Evolutionary conservation across 2,329 filamentous ascomycete species (phyloP).

Genomic region (Grosmannia huntii): DNA sequence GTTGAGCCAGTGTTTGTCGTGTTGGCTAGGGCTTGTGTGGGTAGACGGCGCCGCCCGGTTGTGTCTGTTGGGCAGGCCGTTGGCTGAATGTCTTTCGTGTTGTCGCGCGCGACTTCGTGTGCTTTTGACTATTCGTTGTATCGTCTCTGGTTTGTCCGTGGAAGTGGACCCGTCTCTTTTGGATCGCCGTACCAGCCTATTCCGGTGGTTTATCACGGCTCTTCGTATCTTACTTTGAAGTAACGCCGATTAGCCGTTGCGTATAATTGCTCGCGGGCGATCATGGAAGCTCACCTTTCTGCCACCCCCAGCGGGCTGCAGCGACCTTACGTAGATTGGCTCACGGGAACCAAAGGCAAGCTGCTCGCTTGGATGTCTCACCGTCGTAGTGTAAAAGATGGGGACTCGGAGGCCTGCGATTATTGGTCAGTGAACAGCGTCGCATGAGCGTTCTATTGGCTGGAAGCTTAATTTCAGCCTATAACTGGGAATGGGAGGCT

Average conservation of each 20-base stretch:
- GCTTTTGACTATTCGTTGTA: no score
- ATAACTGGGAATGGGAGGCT: no score
- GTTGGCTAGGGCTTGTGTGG: not conserved
- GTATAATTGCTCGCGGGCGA: not conserved
- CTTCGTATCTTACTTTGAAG: not conserved
- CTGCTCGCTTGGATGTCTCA: not conserved
- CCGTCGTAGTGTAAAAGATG: not conserved
- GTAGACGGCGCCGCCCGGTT: not conserved
- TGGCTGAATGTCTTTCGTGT: not conserved
- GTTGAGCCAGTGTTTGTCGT: not conserved
- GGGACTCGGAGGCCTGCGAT: not conserved
- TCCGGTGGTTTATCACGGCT: not conserved
- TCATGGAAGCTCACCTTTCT: not conserved
- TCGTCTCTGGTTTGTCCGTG: no score
- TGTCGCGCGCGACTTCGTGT: no score
- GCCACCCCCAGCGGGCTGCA: not conserved
- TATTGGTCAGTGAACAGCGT: not conserved
- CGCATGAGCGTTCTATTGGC: not conserved
- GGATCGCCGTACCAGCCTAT: not conserved
- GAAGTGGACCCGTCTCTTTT: no score
- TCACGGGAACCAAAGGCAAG: not conserved
- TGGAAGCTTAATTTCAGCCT: no score
- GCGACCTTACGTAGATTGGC: not conserved
- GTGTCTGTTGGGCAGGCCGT: not conserved
- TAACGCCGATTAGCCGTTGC: not conserved